Base-by-base conservation (phyloP, 2,329 filamentous ascomycete genomes). In the Beauveria sp. region DNA sequence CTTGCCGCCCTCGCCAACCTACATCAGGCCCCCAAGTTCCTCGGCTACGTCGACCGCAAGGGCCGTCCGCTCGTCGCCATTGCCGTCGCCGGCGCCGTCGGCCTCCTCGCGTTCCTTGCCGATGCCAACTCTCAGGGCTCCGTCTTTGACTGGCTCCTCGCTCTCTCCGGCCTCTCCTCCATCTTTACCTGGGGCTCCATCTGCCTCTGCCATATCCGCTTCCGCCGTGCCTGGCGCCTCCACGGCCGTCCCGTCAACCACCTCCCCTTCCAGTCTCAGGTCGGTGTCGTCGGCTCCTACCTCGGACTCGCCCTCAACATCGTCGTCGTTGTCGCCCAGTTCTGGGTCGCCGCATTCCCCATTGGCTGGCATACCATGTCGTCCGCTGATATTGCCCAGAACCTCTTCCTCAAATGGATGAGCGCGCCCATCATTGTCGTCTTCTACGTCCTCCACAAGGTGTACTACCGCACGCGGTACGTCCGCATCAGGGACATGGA, bases 151-250 rank as follows among this genome's bases (percentile, higher is more conserved):
- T 96, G 92, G 92, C 84, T 96, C 73, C 80, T 90, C 47, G 84
- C 89, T 62, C 80, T 91, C 53, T 90, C 87, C 1, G 89, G 86
- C 53, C 80, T 92, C 26, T 88, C 86, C 10, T 87, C 84, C 51
- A 83, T 91, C 70, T 90, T 92, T 76, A 92, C 88, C 5, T 92
- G 90, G 90, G 84, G 81, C 60, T 89, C 89, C 65, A 93, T 96
- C 72, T 96, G 91, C 73, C 77, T 96, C n/a, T 84, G 88, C 26
- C 92, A 97, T 74, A 96, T 97, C 70, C 91, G 92, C 61, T 97
- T 97, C 82, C 90, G 92, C 64, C 76, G 77, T 28, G 90, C 87
- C n/a, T 96, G 91, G 91, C 80, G 78, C 50, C 70, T 76, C 14
- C 84, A 87, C 63, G 89, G 89, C 50, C 88, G 87, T 70, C 80